phyloP scores from a whole-genome alignment of 148 eudicot species.

The Rhododendron simsii region DNA sequence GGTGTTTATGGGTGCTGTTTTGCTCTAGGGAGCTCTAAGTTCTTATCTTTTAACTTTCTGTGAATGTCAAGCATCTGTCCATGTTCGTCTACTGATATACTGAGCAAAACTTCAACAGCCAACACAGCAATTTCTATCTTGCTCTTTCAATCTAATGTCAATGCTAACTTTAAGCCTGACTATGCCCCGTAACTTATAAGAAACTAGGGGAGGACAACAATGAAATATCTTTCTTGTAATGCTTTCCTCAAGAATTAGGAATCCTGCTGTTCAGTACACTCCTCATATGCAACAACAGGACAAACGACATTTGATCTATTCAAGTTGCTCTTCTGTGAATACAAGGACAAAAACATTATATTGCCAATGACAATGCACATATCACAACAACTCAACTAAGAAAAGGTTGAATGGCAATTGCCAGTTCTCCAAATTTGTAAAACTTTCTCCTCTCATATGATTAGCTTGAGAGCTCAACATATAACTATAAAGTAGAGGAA shows the following conservation, averaged over 20 bases:
- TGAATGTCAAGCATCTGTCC: not conserved
- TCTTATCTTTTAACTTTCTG: not conserved
- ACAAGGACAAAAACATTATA: not conserved
- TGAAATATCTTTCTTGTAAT: not conserved
- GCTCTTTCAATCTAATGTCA: not conserved
- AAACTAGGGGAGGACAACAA: not conserved
- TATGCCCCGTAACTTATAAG: not conserved
- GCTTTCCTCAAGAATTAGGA: not conserved
- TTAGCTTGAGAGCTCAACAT: not conserved
- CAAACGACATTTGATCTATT: not conserved
- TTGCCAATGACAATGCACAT: not conserved
- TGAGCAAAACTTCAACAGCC: not conserved
- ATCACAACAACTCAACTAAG: not conserved
- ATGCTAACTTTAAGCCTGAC: not conserved
- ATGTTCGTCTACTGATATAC: not conserved
- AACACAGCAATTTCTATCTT: not conserved
- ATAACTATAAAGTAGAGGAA: not conserved
- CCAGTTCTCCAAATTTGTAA: not conserved
- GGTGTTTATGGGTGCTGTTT: not conserved
- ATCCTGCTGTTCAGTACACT: not conserved
- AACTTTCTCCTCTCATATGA: not conserved
- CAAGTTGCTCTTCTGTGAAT: not conserved
- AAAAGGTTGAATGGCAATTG: not conserved
- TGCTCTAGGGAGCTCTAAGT: not conserved
- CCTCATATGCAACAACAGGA: not conserved